Percentiles rank a stretch among this genome's conserved stretches.
These are phyloP conservation scores for Chaetomium sp. DNA, from an alignment of 2,329 filamentous ascomycete genomes.

Conservation along the genomic window DNA sequence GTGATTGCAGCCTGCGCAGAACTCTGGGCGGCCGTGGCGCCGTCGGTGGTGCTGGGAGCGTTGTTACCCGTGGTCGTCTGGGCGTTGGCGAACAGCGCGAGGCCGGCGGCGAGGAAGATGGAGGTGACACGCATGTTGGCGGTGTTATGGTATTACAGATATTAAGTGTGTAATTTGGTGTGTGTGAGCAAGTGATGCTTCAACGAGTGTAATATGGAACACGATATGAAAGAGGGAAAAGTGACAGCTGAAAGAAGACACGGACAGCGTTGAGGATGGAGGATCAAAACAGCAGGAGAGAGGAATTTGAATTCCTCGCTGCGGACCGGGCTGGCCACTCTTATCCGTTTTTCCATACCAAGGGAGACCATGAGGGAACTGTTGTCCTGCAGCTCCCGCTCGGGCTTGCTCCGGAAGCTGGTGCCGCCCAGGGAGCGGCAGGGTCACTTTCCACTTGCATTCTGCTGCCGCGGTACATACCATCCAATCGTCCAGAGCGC, in stretches of 20 bases:
- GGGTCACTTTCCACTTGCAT: conserved; percentile 12
- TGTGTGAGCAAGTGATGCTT: conserved; percentile 14
- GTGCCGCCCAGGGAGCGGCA: conserved; percentile 9
- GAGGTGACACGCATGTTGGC: conserved; percentile 60
- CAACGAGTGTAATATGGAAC: conserved; percentile 19
- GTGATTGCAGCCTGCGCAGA: conserved; percentile 42
- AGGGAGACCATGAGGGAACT: conserved; percentile 1
- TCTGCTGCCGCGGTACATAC: not conserved
- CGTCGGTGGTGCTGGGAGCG: conserved; percentile 29
- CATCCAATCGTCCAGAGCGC: not conserved
- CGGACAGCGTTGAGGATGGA: conserved; percentile 10
- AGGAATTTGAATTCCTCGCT: conserved; percentile 17
- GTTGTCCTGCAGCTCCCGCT: conserved; percentile 17
- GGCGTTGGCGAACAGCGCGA: conserved; percentile 53
- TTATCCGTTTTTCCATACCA: conserved; percentile 9
- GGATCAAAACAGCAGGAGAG: conserved; percentile 15
- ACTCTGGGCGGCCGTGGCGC: conserved; percentile 40
- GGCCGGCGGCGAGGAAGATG: conserved; percentile 52
- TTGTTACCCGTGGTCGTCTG: conserved; percentile 42
- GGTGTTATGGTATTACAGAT: conserved; percentile 32
- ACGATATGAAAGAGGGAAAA: conserved; percentile 13
- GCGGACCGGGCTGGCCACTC: conserved; percentile 21
- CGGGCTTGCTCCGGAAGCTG: conserved; percentile 19
- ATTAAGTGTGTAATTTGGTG: conserved; percentile 19
- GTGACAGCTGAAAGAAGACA: conserved; percentile 8